These are phyloP conservation scores for Xylaria sp. DNA, from an alignment of 2,329 filamentous ascomycete genomes.

Conservation along the genomic window DNA sequence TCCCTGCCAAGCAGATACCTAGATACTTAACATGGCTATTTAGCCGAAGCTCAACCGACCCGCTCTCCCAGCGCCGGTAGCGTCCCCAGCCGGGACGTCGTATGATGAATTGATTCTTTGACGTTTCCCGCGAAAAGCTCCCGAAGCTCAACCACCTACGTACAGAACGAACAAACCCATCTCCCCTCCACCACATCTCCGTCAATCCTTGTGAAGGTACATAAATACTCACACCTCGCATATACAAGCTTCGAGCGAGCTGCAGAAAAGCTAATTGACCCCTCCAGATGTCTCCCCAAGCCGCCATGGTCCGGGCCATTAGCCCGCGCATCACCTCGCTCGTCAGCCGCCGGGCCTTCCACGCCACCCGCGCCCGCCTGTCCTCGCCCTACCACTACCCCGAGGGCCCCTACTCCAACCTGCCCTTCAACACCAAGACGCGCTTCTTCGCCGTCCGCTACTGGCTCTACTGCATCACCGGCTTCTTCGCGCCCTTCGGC, in stretches of 20 bases:
- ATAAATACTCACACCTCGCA: conserved; percentile 27
- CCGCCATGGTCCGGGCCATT: conserved; percentile 68
- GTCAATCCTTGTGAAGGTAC: conserved; percentile 40
- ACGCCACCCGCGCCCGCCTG: conserved; percentile 86
- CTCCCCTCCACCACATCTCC: conserved; percentile 29
- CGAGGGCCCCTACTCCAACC: conserved; percentile 92
- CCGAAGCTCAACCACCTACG: conserved; percentile 24
- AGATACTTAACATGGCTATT: background rate
- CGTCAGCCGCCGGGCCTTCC: conserved; percentile 92
- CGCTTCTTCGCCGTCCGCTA: conserved; percentile 85
- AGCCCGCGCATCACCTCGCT: conserved; percentile 68
- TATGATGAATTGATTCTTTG: conserved; percentile 40
- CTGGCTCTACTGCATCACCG: conserved; percentile 74
- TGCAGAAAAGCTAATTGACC: conserved; percentile 56
- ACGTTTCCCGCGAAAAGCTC: conserved; percentile 19
- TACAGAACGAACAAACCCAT: conserved; percentile 13
- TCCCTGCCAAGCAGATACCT: background rate
- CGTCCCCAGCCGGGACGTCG: conserved; percentile 7
- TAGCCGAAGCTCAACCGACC: conserved; percentile 39
- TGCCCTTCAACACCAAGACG: conserved; percentile 96
- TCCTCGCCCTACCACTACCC: conserved; percentile 97
- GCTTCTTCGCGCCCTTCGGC: conserved; percentile 71
- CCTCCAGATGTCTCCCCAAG: conserved; percentile 79
- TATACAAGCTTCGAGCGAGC: background rate
- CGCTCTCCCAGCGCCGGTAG: conserved; percentile 1